Percentiles rank a stretch among this genome's conserved stretches.
Evolutionary conservation across 1,139 yeast genomes (phyloP).

Genomic region (Protomyces gravidus): DNA sequence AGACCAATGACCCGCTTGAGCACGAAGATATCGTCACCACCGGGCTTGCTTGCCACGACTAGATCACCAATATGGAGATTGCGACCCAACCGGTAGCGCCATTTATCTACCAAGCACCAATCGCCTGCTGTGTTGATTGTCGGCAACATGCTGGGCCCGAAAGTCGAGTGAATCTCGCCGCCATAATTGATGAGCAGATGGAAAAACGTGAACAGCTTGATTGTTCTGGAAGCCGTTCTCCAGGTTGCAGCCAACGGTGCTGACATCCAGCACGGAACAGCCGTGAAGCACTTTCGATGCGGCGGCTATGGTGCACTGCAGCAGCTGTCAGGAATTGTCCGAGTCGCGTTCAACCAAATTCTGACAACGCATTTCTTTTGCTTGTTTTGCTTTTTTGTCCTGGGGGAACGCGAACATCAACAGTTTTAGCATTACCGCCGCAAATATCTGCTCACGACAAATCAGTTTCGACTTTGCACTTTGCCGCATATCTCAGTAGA

Average conservation of each 20-base stretch:
- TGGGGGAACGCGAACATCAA: too few relatives aligned
- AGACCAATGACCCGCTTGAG: constrained; percentile 91
- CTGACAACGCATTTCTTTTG: too few relatives aligned
- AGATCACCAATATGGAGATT: constrained; percentile 74
- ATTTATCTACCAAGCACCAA: constrained; percentile 72
- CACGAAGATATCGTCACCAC: constrained; percentile 77
- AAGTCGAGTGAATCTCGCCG: constrained; percentile 16
- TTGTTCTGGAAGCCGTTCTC: neutral
- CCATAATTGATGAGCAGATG: constrained; percentile 17
- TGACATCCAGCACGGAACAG: neutral
- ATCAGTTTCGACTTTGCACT: too few relatives aligned
- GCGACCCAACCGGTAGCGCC: constrained; percentile 53
- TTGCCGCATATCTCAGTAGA: too few relatives aligned
- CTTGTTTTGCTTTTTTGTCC: too few relatives aligned
- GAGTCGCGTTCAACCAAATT: too few relatives aligned
- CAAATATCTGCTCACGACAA: too few relatives aligned
- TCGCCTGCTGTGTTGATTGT: constrained; percentile 72
- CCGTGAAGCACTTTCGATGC: too few relatives aligned
- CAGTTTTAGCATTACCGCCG: too few relatives aligned
- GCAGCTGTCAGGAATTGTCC: too few relatives aligned
- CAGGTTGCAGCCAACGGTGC: neutral
- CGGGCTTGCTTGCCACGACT: constrained; percentile 83
- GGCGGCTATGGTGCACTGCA: too few relatives aligned
- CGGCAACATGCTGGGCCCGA: constrained; percentile 93
- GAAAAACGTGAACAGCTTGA: constrained; percentile 12